Conservation (phyloP, 2,329 filamentous ascomycete genomes). For the Penicillium sp. region DNA sequence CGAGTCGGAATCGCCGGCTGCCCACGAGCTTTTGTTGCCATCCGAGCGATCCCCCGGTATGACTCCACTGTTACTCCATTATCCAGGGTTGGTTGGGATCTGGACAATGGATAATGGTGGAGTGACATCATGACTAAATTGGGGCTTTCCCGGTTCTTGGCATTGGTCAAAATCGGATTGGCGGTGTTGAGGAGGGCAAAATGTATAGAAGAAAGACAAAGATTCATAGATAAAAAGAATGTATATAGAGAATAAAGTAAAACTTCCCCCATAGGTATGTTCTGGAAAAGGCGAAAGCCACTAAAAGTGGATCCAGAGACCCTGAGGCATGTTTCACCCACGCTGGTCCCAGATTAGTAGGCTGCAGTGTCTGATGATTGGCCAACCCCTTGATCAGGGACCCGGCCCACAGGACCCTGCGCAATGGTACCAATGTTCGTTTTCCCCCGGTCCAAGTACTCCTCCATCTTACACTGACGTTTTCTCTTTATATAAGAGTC, state of each 20-base stretch:
- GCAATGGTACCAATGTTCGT: not conserved
- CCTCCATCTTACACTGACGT: not conserved
- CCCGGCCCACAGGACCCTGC: conserved; percentile 1
- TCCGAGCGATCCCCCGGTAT: not conserved
- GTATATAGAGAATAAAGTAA: not conserved
- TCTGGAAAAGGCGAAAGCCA: conserved; percentile 1
- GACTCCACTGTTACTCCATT: conserved; percentile 4
- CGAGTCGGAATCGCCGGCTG: not conserved
- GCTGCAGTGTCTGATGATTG: not conserved
- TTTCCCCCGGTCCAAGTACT: not conserved
- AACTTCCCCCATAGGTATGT: not conserved
- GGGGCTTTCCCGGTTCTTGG: not conserved
- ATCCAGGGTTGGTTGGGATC: conserved; percentile 8
- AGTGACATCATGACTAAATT: conserved; percentile 14
- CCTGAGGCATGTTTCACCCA: conserved; percentile 5
- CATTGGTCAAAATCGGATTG: not conserved
- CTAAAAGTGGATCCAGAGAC: conserved; percentile 1
- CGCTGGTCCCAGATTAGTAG: not conserved
- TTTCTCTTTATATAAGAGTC: not conserved
- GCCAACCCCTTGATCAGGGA: conserved; percentile 3
- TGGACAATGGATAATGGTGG: conserved; percentile 1
- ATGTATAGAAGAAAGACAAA: not conserved
- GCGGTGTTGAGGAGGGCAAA: not conserved
- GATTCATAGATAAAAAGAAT: not conserved
- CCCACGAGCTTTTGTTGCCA: not conserved